Conservation (phyloP, 352 stramenopile species). For the Aphanomyces stellatus region DNA sequence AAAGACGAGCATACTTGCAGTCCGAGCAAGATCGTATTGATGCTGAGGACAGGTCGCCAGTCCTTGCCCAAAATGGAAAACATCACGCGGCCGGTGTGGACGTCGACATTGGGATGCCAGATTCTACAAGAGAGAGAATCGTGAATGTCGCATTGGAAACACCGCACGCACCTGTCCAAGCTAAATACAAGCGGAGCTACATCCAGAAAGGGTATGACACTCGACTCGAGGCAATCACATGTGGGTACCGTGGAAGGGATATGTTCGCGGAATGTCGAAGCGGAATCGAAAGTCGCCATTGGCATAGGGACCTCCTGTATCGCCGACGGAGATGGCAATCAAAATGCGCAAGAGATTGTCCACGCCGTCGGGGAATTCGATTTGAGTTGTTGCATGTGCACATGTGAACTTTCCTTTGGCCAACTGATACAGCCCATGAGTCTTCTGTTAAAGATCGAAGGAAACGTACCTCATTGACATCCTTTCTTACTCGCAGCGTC, state of each 20-base stretch:
- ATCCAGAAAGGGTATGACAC: background rate
- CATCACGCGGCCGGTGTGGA: conserved; percentile 69
- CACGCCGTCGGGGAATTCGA: conserved; percentile 74
- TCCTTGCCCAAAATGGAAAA: conserved; percentile 78
- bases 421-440: conserved; percentile 41
- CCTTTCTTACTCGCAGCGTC: conserved; percentile 70
- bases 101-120: conserved; percentile 81
- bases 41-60: conserved; percentile 76
- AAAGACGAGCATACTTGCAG: conserved; percentile 40
- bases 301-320: conserved; percentile 60
- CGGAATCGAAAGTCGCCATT: conserved; percentile 83
- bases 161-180: conserved; percentile 41
- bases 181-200: conserved; percentile 64
- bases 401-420: conserved; percentile 76
- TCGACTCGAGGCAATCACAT: background rate
- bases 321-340: conserved; percentile 70
- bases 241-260: conserved; percentile 70
- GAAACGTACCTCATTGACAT: conserved; percentile 67
- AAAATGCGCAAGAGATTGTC: conserved; percentile 77
- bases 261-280: conserved; percentile 80
- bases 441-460: too few species aligned
- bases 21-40: conserved; percentile 78
- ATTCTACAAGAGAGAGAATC: conserved; percentile 33
- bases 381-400: conserved; percentile 57
- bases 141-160: background rate